Evolutionary conservation across 2,329 filamentous ascomycete genomes (phyloP), one percentile per base, ranked within the genome.

Genomic region (Lachnellula hyalina): DNA sequence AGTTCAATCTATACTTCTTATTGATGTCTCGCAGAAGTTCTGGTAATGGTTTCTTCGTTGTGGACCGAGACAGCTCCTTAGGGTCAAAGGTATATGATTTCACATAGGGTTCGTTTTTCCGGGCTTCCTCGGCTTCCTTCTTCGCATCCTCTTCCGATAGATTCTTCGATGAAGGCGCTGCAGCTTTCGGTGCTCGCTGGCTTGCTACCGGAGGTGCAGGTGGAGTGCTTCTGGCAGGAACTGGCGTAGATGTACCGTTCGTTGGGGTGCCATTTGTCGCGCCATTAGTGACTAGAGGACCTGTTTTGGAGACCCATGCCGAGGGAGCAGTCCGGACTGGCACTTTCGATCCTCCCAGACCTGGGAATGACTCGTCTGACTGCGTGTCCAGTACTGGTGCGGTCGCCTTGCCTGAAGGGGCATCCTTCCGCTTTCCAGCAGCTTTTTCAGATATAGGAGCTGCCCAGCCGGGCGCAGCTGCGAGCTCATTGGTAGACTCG

Each of bases 1-100:
- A 83, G 63, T 84, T 89, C 55, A 92, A 91, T 70, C 93, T 91
- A 57, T 90, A 96, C 68, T 87, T 89, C 73, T 87, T 89, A 75
- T 96, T 96, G 74, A 97, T 89, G 62, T 96, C 91, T 70, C 90
- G 89, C 68, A 96, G 77, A 61, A 94, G 86, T 63, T 97, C 93
- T 34, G 84, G 77, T 50, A 96, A 79, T 7, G 93, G 90, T 64
- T 90, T 90, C 78, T 89, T 95, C 67, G 96, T 77, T 70, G 96
- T 85, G 56, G 76, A 77, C 44, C 87, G 83, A 17, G 90, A 86
- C 47, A 89, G 80, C 69, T 97, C 82, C 69, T 94, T 61, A 8
- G 61, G 86, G 46, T 85, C 41, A 40, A 56, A 56, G 34, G 40
- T 56, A 38, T 56, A 56, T 4, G 51, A 45, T 11, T 47, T 47